Base-by-base conservation (phyloP, 2,329 filamentous ascomycete genomes). In the Aspergillus latus region DNA sequence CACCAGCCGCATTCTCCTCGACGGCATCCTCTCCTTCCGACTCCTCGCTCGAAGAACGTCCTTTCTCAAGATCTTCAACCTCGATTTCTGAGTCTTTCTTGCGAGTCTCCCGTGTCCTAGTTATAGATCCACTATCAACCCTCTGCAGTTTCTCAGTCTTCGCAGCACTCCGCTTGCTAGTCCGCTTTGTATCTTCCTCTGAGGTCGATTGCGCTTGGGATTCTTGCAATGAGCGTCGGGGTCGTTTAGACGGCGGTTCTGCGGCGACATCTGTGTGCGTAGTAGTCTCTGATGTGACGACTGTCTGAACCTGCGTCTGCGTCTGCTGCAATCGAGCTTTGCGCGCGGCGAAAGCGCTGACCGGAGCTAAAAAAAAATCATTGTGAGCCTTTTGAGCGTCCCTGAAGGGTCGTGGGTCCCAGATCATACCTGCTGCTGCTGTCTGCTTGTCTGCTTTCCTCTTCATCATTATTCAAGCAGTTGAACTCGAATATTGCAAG, bases 261-360 rank as follows among this genome's bases (percentile, higher is more conserved):
- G 46, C 59, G 26, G 44, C 52, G 8, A 60, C 42, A 34, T 69
- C 60, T 34, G 56, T 47, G 29, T 64, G 55, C 5, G 57, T 49
- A 11, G 64, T 50, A 48, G 62, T 57, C 47, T 66, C 65, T 30
- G 62, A 47, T 21, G 60, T 40, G n/a, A 57, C 47, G 29, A 57
- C 59, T 39, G 45, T 59, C 52, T 68, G 68, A 44, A 64, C 60
- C 51, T 69, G 67, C 42, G 46, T 59, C 52, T 68, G 69, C 46
- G 64, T 61, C 51, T 69, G 67, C 57, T 74, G 69, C 59, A 72
- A 70, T 50, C 71, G 68, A 63, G 72, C 72, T 70, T 68, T 75
- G 63, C 74, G 75, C 58, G 74, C 74, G 29, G 75, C 75, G 59
- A 77, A 62, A 44, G 74, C 75, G 59, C 75, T 77, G 57, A 76